Evolutionary conservation across 1,284 basidiomycete species (phyloP).

Genomic region (Anthracocystis setariae): DNA sequence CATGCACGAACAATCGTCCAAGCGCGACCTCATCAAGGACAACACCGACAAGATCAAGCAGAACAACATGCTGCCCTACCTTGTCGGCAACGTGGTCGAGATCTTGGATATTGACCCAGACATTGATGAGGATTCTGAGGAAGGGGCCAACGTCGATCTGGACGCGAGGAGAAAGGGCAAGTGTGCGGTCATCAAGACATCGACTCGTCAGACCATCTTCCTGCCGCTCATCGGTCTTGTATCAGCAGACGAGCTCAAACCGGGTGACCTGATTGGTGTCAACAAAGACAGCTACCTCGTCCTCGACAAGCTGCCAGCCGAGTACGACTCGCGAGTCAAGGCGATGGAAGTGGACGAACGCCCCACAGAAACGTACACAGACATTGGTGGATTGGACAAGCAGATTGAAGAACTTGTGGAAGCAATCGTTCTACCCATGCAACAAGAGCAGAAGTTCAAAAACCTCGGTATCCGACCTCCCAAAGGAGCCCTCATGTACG

Average conservation of each 20-base stretch:
- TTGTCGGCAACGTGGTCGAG: conserved; percentile 86
- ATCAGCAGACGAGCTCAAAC: conserved; percentile 85
- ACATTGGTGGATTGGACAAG: conserved; percentile 82
- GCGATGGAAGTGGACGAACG: conserved; percentile 92
- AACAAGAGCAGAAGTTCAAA: conserved; percentile 83
- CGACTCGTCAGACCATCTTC: conserved; percentile 94
- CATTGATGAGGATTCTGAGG: conserved; percentile 83
- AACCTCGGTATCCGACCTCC: conserved; percentile 81
- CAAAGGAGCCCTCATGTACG: conserved; percentile 83
- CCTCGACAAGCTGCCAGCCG: conserved; percentile 83
- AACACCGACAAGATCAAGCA: conserved; percentile 99
- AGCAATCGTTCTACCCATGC: conserved; percentile 82
- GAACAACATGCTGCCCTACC: conserved; percentile 98
- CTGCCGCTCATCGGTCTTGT: conserved; percentile 97
- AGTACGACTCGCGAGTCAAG: conserved; percentile 82
- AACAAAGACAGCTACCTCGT: conserved; percentile 99
- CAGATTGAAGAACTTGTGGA: conserved; percentile 84
- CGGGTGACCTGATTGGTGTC: conserved; percentile 94
- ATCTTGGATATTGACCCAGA: conserved; percentile 91
- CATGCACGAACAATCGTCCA: conserved; percentile 91
- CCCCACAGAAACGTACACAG: conserved; percentile 81
- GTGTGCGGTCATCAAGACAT: conserved; percentile 98
- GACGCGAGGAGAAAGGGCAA: conserved; percentile 95
- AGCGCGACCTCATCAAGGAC: conserved; percentile 98
- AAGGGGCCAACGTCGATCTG: conserved; percentile 88